Conservation (phyloP, 805 yeast species). For the Spathaspora girioi region DNA sequence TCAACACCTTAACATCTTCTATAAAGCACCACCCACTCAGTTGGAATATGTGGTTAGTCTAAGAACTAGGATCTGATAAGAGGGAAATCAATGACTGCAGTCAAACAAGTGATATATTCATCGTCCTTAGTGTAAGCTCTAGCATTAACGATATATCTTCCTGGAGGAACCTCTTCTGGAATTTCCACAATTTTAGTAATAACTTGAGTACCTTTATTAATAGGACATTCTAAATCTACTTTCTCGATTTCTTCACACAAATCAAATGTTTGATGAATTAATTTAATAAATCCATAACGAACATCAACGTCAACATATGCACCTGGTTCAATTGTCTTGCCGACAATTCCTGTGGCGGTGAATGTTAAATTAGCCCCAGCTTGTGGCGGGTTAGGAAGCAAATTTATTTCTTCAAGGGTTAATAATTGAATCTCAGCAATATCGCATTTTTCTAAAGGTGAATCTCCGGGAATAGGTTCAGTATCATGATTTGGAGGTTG, state of each 20-base stretch:
- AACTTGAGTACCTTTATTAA: conserved; percentile 62
- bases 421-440: conserved; percentile 58
- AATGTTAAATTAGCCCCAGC: conserved; percentile 84
- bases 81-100: conserved; percentile 64
- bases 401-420: conserved; percentile 51
- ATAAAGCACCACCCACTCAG: not conserved
- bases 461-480: conserved; percentile 80
- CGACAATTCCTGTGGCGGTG: conserved; percentile 64
- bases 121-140: conserved; percentile 87
- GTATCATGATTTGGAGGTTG: conserved; percentile 17
- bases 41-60: too few relatives aligned
- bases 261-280: conserved; percentile 87
- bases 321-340: conserved; percentile 64
- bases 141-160: conserved; percentile 81
- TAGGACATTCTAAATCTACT: conserved; percentile 84
- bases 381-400: conserved; percentile 84
- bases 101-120: conserved; percentile 76
- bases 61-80: conserved; percentile 13
- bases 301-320: conserved; percentile 95
- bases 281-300: conserved; percentile 83
- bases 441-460: conserved; percentile 83
- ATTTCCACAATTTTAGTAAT: conserved; percentile 73
- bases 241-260: conserved; percentile 83
- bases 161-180: conserved; percentile 94
- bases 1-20: not conserved